A percentile compares a stretch with the other conserved stretches of the same genome.
Conservation (phyloP, 306 rosid genomes). For the Begonia fuchsioides region DNA sequence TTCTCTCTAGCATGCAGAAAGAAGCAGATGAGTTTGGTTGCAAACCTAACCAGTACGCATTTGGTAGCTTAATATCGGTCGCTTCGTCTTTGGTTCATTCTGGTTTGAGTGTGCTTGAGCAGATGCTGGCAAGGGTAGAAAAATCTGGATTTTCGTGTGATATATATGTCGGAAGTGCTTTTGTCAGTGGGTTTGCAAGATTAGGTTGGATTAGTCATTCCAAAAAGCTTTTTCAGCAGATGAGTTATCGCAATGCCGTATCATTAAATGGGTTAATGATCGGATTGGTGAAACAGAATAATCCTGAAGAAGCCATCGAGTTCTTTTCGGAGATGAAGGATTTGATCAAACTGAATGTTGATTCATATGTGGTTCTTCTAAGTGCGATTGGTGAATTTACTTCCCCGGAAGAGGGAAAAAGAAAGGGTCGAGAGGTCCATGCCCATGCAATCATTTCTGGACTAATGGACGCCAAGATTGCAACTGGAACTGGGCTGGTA, state of each 20-base stretch:
- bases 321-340: conserved; percentile 51
- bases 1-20: conserved; percentile 53
- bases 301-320: conserved; percentile 65
- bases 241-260: conserved; percentile 55
- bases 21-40: conserved; percentile 17
- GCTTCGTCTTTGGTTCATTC: conserved; percentile 29
- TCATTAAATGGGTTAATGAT: conserved; percentile 84
- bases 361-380: conserved; percentile 61
- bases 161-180: conserved; percentile 79
- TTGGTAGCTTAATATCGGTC: conserved; percentile 61
- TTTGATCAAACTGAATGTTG: conserved; percentile 36
- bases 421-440: conserved; percentile 70
- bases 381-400: conserved; percentile 52
- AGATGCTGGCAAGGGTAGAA: conserved; percentile 42
- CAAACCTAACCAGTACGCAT: conserved; percentile 65
- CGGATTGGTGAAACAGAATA: conserved; percentile 67
- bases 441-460: conserved; percentile 34
- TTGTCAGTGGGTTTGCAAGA: conserved; percentile 69
- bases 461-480: conserved; percentile 22
- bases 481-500: conserved; percentile 60
- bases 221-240: conserved; percentile 45
- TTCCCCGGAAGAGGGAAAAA: conserved; percentile 41
- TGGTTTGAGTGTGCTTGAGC: conserved; percentile 45
- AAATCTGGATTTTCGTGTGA: conserved; percentile 49
- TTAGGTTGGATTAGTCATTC: conserved; percentile 40